These are phyloP conservation scores for Chlorella variabilis DNA, from an alignment of 163 green algal species.

Conservation along the genomic window DNA sequence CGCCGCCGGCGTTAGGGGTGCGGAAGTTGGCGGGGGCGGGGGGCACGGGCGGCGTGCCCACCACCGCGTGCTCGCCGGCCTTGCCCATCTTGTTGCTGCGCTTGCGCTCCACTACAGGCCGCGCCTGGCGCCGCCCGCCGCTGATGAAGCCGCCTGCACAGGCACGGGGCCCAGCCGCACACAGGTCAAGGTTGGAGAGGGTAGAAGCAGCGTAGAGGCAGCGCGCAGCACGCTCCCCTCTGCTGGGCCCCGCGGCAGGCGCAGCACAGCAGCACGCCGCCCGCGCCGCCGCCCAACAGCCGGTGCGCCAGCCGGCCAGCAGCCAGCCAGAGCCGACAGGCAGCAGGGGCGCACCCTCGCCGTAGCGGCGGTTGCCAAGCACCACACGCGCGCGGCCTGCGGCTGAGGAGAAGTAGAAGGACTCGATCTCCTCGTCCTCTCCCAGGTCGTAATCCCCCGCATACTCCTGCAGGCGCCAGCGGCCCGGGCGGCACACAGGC, in stretches of 20 bases:
- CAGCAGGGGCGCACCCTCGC: conserved; percentile 60
- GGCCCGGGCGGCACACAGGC: too few species aligned
- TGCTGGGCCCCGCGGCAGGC: too few species aligned
- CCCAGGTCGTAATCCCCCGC: conserved; percentile 42
- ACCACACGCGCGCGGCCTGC: conserved; percentile 70
- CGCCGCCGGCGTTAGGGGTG: conserved; percentile 32
- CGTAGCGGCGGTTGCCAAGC: conserved; percentile 82
- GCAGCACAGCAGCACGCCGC: too few species aligned
- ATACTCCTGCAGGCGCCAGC: conserved; percentile 22
- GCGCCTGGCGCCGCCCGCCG: conserved; percentile 61
- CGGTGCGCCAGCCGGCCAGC: neutral
- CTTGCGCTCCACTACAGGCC: conserved; percentile 19
- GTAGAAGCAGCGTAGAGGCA: too few species aligned
- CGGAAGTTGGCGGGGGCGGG: neutral
- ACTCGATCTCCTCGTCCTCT: conserved; percentile 68
- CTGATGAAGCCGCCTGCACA: conserved; percentile 61
- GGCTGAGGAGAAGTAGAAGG: conserved; percentile 74
- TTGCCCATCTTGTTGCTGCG: conserved; percentile 27
- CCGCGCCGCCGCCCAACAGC: too few species aligned
- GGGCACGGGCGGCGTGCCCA: neutral
- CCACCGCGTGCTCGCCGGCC: conserved; percentile 1
- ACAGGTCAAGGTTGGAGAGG: too few species aligned
- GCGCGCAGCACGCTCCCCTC: too few species aligned
- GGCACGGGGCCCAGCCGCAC: too few species aligned
- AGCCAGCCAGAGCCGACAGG: neutral